phyloP scores from a whole-genome alignment of 2,329 filamentous ascomycete species.

The Sporothrix mexicana region DNA sequence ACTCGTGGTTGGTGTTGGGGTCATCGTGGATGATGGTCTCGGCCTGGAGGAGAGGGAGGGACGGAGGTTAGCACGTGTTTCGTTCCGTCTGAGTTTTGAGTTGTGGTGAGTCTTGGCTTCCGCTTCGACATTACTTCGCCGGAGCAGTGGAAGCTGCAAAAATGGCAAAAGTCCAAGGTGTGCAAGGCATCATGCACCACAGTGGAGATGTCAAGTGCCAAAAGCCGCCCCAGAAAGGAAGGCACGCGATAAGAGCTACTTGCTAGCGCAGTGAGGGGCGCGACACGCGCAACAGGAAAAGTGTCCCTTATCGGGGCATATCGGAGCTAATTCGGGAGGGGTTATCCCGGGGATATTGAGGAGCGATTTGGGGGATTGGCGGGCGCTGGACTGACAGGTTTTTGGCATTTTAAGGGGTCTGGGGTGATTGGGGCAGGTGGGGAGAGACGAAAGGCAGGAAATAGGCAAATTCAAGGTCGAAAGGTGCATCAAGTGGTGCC shows the following conservation, averaged over 20 bases:
- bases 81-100: not conserved
- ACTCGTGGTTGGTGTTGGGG: slow-evolving; percentile 94
- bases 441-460: not conserved
- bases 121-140: not conserved
- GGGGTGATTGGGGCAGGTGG: slow-evolving; percentile 27
- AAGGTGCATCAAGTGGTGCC: not conserved
- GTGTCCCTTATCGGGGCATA: slow-evolving; percentile 32
- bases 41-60: slow-evolving; percentile 62
- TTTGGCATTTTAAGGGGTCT: slow-evolving; percentile 28
- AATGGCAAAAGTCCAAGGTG: not conserved
- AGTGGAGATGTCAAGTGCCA: slow-evolving; percentile 7
- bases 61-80: slow-evolving; percentile 31
- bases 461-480: not conserved
- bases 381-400: not conserved
- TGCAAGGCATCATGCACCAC: not conserved
- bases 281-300: slow-evolving; percentile 2
- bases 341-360: slow-evolving; percentile 1
- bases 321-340: slow-evolving; percentile 35
- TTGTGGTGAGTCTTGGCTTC: no score
- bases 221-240: not conserved
- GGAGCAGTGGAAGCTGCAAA: not conserved
- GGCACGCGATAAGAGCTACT: slow-evolving; percentile 21
- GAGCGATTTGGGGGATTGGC: not conserved
- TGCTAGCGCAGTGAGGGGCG: slow-evolving; percentile 28
- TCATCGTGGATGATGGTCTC: slow-evolving; percentile 88